A percentile compares a stretch with the other conserved stretches of the same genome.
Evolutionary conservation across 192 early-diverging fungal species (phyloP).

Genomic region (Obelidium mucronatum): DNA sequence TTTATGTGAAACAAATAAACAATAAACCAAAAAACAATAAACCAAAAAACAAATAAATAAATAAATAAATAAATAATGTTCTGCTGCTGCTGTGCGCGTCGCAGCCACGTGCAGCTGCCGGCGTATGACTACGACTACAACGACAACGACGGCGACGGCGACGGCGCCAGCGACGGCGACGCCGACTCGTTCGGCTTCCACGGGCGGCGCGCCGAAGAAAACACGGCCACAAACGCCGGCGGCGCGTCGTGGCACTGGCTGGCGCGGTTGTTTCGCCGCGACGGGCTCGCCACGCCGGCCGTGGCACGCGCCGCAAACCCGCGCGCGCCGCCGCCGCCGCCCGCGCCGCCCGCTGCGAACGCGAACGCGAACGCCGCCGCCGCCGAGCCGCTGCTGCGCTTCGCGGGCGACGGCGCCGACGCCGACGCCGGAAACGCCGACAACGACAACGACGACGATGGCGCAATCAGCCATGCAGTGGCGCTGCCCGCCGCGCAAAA

Average conservation of each 20-base stretch:
- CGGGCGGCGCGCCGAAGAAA: background rate
- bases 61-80: background rate
- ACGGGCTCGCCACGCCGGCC: background rate
- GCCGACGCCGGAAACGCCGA: background rate
- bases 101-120: background rate
- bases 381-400: background rate
- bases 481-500: too few species aligned
- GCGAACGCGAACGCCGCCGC: background rate
- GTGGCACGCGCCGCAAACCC: too few species aligned
- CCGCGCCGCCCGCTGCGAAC: background rate
- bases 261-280: constrained; percentile 12
- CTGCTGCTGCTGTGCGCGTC: background rate
- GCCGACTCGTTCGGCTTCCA: background rate
- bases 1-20: background rate
- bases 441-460: background rate
- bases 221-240: background rate
- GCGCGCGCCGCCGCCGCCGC: background rate
- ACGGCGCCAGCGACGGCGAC: background rate
- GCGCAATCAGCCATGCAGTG: too few species aligned
- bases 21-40: background rate
- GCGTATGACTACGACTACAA: constrained; percentile 30
- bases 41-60: background rate
- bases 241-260: background rate
- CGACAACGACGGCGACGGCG: background rate
- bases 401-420: background rate